Conservation (phyloP, 1,284 basidiomycete species). For the Agaricales sp. region DNA sequence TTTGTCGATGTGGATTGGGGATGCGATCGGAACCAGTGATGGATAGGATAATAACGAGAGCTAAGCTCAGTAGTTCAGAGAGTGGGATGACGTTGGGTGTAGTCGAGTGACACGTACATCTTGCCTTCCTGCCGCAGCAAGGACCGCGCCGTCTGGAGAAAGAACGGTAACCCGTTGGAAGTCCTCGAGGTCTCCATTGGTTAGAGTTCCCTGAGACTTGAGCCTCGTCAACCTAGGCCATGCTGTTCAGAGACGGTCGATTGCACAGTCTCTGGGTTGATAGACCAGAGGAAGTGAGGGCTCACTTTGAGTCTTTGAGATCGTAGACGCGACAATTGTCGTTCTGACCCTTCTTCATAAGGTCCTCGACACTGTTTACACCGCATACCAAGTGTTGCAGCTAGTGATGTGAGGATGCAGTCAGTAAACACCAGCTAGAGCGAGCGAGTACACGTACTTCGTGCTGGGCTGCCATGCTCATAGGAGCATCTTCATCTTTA, state of each 20-base stretch:
- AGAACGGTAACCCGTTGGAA: slow-evolving; percentile 83
- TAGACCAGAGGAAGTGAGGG: slow-evolving; percentile 6
- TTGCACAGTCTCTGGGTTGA: neutral
- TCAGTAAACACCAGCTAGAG: slow-evolving; percentile 4
- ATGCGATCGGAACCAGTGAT: slow-evolving; percentile 38
- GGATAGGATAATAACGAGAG: slow-evolving; percentile 35
- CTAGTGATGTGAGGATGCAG: slow-evolving; percentile 14
- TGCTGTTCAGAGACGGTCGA: neutral
- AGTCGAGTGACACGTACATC: slow-evolving; percentile 34
- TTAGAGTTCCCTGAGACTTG: slow-evolving; percentile 41
- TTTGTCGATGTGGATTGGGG: slow-evolving; percentile 35
- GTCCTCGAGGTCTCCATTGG: slow-evolving; percentile 52
- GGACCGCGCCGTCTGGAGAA: slow-evolving; percentile 49
- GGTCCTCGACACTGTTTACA: slow-evolving; percentile 66
- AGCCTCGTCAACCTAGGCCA: neutral
- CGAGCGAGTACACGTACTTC: slow-evolving; percentile 32
- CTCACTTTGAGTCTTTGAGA: slow-evolving; percentile 51
- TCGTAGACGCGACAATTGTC: slow-evolving; percentile 73
- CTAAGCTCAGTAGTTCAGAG: neutral
- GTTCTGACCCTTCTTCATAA: slow-evolving; percentile 58
- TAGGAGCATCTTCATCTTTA: slow-evolving; percentile 82
- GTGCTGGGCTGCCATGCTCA: slow-evolving; percentile 76
- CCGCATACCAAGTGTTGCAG: slow-evolving; percentile 62
- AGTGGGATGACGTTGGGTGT: slow-evolving; percentile 8
- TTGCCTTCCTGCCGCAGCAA: slow-evolving; percentile 55